Conservation (phyloP, 2,329 filamentous ascomycete species). For the Fusarium chlamydosporum region DNA sequence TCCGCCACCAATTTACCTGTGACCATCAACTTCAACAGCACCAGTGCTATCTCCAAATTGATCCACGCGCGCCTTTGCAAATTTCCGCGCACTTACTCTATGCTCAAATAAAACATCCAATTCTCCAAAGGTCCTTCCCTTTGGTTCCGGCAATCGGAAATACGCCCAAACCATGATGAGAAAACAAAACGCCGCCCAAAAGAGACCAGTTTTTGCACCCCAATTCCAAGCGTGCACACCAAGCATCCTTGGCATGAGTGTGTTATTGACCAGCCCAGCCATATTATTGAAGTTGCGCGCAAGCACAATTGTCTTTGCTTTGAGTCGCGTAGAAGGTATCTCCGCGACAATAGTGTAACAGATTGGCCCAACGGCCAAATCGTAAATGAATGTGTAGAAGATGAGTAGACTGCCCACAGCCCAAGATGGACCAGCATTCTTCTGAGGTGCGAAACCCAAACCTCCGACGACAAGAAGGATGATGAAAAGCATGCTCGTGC, state of each 20-base stretch:
- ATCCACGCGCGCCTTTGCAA: slow-evolving; percentile 47
- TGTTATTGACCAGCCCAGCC: slow-evolving; percentile 61
- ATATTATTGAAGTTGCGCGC: slow-evolving; percentile 65
- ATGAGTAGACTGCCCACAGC: slow-evolving; percentile 62
- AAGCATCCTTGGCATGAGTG: slow-evolving; percentile 62
- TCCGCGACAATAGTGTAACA: slow-evolving; percentile 85
- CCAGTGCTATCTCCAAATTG: slow-evolving; percentile 39
- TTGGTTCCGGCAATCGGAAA: slow-evolving; percentile 68
- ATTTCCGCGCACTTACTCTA: slow-evolving; percentile 59
- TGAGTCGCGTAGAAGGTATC: slow-evolving; percentile 61
- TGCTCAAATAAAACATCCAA: slow-evolving; percentile 69
- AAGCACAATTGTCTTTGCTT: slow-evolving; percentile 62
- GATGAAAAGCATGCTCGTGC: slow-evolving; percentile 63
- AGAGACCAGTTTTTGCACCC: slow-evolving; percentile 64
- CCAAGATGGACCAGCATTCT: slow-evolving; percentile 58
- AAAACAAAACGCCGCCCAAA: slow-evolving; percentile 59
- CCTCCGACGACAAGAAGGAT: slow-evolving; percentile 62
- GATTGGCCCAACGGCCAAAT: slow-evolving; percentile 64
- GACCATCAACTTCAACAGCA: slow-evolving; percentile 37
- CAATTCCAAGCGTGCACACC: slow-evolving; percentile 61
- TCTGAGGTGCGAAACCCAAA: slow-evolving; percentile 65
- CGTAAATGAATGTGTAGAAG: slow-evolving; percentile 61
- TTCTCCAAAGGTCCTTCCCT: slow-evolving; percentile 67
- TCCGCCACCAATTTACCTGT: not conserved
- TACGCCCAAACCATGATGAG: slow-evolving; percentile 64